Percentiles rank a stretch among this genome's conserved stretches.
Evolutionary conservation across 257 asterid genomes (phyloP).

Genomic region (Capsicum baccatum): DNA sequence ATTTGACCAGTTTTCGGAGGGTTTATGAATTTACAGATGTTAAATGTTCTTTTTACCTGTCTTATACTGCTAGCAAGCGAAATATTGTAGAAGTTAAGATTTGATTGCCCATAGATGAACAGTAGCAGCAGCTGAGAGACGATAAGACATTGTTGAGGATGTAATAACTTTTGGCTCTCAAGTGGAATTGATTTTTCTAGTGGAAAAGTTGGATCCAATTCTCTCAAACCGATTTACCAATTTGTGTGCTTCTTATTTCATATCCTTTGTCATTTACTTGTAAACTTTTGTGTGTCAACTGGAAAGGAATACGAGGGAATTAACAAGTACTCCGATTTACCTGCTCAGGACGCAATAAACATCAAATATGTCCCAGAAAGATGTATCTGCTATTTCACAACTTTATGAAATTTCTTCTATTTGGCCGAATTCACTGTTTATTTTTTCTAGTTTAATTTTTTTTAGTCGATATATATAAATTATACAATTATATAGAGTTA

Average conservation of each 20-base stretch:
- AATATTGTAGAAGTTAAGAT: not conserved
- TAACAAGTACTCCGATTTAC: not conserved
- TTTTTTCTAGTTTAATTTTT: too few species aligned
- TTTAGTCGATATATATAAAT: too few species aligned
- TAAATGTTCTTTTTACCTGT: not conserved
- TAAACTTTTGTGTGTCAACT: not conserved
- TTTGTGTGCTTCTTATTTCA: not conserved
- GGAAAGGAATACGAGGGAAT: not conserved
- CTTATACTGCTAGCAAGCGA: not conserved
- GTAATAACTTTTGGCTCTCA: not conserved
- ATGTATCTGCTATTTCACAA: not conserved
- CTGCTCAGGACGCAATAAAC: not conserved
- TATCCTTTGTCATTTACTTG: not conserved
- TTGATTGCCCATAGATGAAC: not conserved
- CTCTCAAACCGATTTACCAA: not conserved
- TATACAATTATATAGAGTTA: too few species aligned
- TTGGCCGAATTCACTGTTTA: too few species aligned
- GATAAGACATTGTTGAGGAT: not conserved
- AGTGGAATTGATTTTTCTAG: not conserved
- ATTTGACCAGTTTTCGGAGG: not conserved
- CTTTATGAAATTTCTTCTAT: not conserved
- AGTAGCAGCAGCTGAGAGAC: not conserved
- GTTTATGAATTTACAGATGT: constrained; percentile 8
- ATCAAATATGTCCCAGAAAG: not conserved
- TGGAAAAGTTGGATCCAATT: not conserved